phyloP scores from a whole-genome alignment of 192 early-diverging fungal genomes.

The Dispira simplex region DNA sequence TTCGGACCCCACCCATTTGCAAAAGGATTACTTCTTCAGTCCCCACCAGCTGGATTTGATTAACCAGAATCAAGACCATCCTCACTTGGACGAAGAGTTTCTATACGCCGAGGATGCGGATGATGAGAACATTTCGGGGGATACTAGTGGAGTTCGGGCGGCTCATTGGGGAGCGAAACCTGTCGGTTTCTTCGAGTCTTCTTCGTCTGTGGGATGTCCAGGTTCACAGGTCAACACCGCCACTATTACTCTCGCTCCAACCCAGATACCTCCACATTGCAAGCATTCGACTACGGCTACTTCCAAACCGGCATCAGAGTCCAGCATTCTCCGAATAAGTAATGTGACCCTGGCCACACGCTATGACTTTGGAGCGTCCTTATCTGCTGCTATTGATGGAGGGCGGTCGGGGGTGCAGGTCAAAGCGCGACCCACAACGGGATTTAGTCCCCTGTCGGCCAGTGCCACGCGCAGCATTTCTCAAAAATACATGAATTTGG shows the following conservation, averaged over 20 bases:
- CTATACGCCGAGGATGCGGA: not conserved
- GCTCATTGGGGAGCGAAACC: no score
- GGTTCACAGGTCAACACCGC: no score
- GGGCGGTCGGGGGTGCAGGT: not conserved
- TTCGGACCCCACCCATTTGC: conserved; percentile 11
- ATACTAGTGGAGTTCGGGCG: not conserved
- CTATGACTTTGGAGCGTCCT: conserved; percentile 24
- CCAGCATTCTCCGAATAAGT: conserved; percentile 8
- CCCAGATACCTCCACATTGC: not conserved
- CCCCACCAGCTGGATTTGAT: not conserved
- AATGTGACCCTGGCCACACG: conserved; percentile 15
- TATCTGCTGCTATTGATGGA: conserved; percentile 14
- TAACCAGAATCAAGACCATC: not conserved
- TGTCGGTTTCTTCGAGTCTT: no score
- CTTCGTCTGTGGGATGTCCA: no score
- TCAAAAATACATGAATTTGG: conserved; percentile 11
- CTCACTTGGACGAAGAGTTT: not conserved
- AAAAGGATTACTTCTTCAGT: conserved; percentile 10
- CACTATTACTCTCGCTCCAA: no score
- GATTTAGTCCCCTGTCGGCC: conserved; percentile 9
- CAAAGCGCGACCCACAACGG: not conserved
- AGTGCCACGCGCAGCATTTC: conserved; percentile 10
- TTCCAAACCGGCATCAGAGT: not conserved
- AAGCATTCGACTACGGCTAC: not conserved
- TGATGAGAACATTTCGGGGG: not conserved